phyloP scores from a whole-genome alignment of 1,139 yeast genomes.

The Yarrowia galli region DNA sequence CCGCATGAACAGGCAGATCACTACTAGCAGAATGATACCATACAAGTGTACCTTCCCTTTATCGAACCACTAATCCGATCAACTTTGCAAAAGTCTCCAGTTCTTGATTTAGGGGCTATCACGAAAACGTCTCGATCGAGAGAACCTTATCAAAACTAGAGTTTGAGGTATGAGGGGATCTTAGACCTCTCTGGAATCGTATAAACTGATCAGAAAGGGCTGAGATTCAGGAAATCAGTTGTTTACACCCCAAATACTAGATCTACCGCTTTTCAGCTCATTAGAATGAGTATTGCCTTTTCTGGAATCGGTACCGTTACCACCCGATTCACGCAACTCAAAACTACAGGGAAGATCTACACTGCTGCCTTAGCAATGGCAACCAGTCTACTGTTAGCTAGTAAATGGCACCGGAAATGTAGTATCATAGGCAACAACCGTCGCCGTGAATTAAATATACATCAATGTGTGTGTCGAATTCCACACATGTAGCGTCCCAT shows the following conservation, averaged over 20 bases:
- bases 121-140: conserved; percentile 13
- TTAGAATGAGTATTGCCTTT: no score
- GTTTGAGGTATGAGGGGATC: not conserved
- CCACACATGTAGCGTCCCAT: not conserved
- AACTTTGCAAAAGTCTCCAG: no score
- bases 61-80: no score
- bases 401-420: not conserved
- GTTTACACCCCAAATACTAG: no score
- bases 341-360: conserved; percentile 2
- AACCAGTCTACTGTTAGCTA: not conserved
- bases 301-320: not conserved
- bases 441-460: conserved; percentile 5
- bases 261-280: not conserved
- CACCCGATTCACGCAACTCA: not conserved
- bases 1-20: no score
- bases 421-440: not conserved
- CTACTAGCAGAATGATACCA: no score
- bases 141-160: not conserved
- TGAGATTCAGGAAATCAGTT: no score
- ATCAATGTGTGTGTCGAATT: not conserved
- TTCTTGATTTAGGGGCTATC: not conserved
- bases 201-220: not conserved
- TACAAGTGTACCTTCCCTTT: no score
- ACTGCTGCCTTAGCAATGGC: conserved; percentile 24
- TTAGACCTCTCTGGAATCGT: not conserved